Base-by-base conservation (phyloP, 331 rosid species). In the Quercus phellos region DNA sequence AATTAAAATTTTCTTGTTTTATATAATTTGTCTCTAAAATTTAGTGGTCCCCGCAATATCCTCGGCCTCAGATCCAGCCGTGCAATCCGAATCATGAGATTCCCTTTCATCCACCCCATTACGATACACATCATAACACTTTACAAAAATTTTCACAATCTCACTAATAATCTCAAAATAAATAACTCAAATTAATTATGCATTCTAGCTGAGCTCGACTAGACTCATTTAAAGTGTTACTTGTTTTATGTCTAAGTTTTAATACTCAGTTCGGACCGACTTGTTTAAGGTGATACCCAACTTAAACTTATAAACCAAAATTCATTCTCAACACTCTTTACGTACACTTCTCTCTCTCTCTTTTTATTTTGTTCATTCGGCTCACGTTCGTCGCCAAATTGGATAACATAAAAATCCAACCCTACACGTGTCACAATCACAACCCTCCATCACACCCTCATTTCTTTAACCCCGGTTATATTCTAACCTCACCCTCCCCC, bases 381-480 rank as follows among this genome's bases (percentile, higher is more conserved):
- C 16, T 46, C 17, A 46, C 14, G 53, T 46, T 46, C 16, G 17
- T 46, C 10, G 16, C 51, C 51, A 46, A 11, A 46, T 11, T 12
- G 83, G 96, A 92, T 92, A 89, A 92, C 85, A 89, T 46, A 0
- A 3, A 3, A 53, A 70, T 17, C 7, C 11, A 9, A 0, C 2
- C 0, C 0, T 0, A 80, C 90, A 93, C 89, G 90, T 89, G 96
- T 83, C 85, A 4, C 9, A 2, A 7, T 75, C 34, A 4, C 50
- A 24, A 54, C 59, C 3, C 78, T 81, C 87, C 81, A 79, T 93
- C 80, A 16, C 72, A 35, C 76, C 46, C 3, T 8, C 46, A 8
- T 38, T 69, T 60, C 71, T 77, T 90, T 87, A 90, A 93, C 98
- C 93, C 63, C 79, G 72, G 93, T 93, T 90, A 84, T 78, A 74